Conservation (phyloP, 2,329 filamentous ascomycete species). For the Nemania diffusa region DNA sequence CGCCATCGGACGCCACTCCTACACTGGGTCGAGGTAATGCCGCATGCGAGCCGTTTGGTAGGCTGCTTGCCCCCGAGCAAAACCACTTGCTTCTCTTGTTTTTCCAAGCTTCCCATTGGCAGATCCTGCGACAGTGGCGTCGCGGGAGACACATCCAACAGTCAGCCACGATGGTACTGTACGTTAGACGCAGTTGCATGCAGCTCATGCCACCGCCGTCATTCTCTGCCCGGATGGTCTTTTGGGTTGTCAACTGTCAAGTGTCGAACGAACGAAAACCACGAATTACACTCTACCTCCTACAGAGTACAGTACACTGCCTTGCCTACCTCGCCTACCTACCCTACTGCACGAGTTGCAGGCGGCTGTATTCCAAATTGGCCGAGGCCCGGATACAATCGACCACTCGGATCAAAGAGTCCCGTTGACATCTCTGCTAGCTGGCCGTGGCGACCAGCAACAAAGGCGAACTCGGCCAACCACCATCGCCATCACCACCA, state of each 20-base stretch:
- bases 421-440: slow-evolving; percentile 6
- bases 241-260: slow-evolving; percentile 2
- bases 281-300: neutral
- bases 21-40: slow-evolving; percentile 23
- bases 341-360: slow-evolving; percentile 21
- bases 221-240: slow-evolving; percentile 17
- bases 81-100: slow-evolving; percentile 15
- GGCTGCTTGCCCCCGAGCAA: slow-evolving; percentile 5
- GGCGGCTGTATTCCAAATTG: slow-evolving; percentile 34
- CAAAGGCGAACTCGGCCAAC: slow-evolving; percentile 5
- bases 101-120: slow-evolving; percentile 29
- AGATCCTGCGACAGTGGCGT: slow-evolving; percentile 31
- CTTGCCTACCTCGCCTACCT: neutral
- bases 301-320: neutral
- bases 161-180: slow-evolving; percentile 27
- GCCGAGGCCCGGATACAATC: slow-evolving; percentile 24
- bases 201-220: slow-evolving; percentile 25
- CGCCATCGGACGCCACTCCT: slow-evolving; percentile 26
- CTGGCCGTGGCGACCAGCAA: slow-evolving; percentile 1
- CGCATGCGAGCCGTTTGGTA: slow-evolving; percentile 9
- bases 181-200: slow-evolving; percentile 25
- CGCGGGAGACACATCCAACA: slow-evolving; percentile 27
- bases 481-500: slow-evolving; percentile 3
- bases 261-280: neutral
- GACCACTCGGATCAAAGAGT: slow-evolving; percentile 27